A percentile compares a stretch with the other conserved stretches of the same genome.
Evolutionary conservation across 73 alveolate species (phyloP).

Genomic region (Stentor coeruleus): DNA sequence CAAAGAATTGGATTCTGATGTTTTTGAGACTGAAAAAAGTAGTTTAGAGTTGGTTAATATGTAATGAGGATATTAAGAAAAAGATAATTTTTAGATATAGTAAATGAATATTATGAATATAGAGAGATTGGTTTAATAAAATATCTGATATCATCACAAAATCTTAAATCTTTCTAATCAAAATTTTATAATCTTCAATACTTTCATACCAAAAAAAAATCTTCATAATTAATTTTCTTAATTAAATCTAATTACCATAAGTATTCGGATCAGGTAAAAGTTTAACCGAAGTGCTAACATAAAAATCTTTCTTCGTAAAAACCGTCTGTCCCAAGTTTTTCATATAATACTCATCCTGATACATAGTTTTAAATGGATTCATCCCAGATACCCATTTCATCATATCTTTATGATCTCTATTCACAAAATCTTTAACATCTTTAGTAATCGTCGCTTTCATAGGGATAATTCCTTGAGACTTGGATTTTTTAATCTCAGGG

Average conservation of each 20-base stretch:
- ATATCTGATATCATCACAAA: too few species aligned
- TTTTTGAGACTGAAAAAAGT: too few species aligned
- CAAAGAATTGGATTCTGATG: too few species aligned
- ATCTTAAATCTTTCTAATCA: not conserved
- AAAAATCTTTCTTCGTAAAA: not conserved
- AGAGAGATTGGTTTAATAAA: too few species aligned
- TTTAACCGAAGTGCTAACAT: not conserved
- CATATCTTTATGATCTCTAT: not conserved
- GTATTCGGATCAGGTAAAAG: not conserved
- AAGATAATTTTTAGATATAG: too few species aligned
- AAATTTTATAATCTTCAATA: too few species aligned
- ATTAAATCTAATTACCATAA: not conserved
- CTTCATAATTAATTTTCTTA: not conserved
- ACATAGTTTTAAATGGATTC: not conserved
- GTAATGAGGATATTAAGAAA: too few species aligned
- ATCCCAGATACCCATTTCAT: not conserved
- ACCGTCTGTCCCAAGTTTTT: too few species aligned
- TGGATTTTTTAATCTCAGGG: not conserved
- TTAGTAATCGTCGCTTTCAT: not conserved
- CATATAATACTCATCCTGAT: not conserved
- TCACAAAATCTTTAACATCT: constrained; percentile 1
- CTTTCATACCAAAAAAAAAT: too few species aligned
- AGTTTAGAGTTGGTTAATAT: too few species aligned
- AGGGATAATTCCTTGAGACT: not conserved
- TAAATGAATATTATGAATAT: too few species aligned